phyloP scores from a whole-genome alignment of 75 land plant species.

The Pinus taeda region DNA sequence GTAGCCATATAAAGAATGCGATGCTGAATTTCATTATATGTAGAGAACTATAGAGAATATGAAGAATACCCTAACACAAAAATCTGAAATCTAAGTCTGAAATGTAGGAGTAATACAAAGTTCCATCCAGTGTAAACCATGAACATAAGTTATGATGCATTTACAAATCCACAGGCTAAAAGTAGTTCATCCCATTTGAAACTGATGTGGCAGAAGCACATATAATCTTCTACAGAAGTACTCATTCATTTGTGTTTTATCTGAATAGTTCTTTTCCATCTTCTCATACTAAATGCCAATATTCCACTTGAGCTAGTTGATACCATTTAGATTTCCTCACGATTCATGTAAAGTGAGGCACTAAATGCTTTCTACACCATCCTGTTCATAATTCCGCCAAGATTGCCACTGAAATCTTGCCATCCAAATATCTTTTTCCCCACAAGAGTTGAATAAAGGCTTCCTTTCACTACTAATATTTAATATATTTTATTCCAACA shows the following conservation, averaged over 20 bases:
- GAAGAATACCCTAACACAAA: neutral
- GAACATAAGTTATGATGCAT: neutral
- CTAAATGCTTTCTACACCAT: too few species aligned
- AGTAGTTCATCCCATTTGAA: neutral
- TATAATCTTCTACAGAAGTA: neutral
- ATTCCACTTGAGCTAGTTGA: neutral
- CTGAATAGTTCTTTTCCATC: neutral
- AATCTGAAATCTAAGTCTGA: too few species aligned
- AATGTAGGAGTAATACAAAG: neutral
- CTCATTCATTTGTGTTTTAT: neutral
- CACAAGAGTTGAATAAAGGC: too few species aligned
- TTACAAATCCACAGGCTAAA: neutral
- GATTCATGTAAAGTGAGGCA: neutral
- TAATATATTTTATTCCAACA: too few species aligned
- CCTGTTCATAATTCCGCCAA: neutral
- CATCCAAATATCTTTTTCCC: neutral
- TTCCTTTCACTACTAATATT: too few species aligned
- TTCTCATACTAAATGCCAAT: neutral
- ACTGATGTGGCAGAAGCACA: neutral
- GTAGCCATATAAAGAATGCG: neutral
- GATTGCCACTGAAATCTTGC: neutral
- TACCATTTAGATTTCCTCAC: neutral
- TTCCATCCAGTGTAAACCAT: neutral
- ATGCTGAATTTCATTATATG: constrained; percentile 1
- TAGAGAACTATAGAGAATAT: neutral